Base-by-base conservation (phyloP, 1,139 yeast species). In the Yamadazyma sp. region DNA sequence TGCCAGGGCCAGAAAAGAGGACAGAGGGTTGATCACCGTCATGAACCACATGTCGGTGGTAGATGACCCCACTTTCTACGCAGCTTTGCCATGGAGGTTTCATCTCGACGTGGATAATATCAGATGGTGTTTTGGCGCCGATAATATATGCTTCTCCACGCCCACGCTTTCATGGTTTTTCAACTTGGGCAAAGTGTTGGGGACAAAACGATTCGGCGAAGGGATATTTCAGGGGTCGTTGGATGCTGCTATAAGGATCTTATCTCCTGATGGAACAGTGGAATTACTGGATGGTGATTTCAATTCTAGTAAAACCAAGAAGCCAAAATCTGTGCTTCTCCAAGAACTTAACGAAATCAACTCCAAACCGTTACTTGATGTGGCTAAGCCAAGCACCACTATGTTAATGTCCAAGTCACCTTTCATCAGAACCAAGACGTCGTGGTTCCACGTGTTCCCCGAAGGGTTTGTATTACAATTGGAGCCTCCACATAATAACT, bases 31-130 rank as follows among this genome's bases (percentile, higher is more conserved):
- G 4, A 53, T 91, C 42, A 88, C 98, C 0, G 79, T 91, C n/a
- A 88, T 91, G 95, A 92, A 92, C 59, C 98, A 92, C 56, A 87
- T 89, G 84, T 86, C 96, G 1, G 88, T 87, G 41, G 84, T 89
- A 18, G 98, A 92, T 57, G 98, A 92, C 55, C 98, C 98, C 0
- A 74, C 87, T 23, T 68, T 88, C 38, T 92, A 95, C 84, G 96
- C 95, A 0, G 78, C 87, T 33, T 69, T 91, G 44, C 97, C 97
- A 0, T 74, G 82, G 77, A 70, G 80, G 36, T 80, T 77, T 50
- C 84, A 80, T 49, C 62, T 67, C 16, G 78, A 82, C 44, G 66
- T 87, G 12, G 85, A 82, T 47, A 76, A 80, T 41, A 77, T 89
- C 40, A 70, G 98, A 53, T 92, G 98, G 98, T 91, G 96, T 5